These are phyloP conservation scores for Dactylellina cionopaga DNA, from an alignment of 2,329 filamentous ascomycete species.

Conservation along the genomic window DNA sequence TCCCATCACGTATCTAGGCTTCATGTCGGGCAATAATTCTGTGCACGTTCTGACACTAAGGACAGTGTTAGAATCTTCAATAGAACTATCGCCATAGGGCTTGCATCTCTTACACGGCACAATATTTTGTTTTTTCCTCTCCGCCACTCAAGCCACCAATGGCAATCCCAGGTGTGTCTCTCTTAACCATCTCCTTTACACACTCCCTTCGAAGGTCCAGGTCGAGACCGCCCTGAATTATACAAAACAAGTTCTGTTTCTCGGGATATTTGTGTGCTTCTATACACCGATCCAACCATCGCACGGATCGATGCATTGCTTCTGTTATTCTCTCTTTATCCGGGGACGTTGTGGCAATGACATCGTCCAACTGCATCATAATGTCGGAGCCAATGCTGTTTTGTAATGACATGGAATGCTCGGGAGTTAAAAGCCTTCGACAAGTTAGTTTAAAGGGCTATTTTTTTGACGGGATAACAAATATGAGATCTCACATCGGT, in stretches of 20 bases:
- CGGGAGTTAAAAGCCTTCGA: conserved; percentile 82
- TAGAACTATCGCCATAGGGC: background rate
- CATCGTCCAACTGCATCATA: conserved; percentile 99
- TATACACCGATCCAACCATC: conserved; percentile 96
- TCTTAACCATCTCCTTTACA: conserved; percentile 83
- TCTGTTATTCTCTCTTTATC: conserved; percentile 87
- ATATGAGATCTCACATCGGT: conserved; percentile 72
- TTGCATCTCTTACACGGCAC: conserved; percentile 71
- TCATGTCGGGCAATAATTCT: conserved; percentile 81
- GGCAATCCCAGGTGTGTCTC: conserved; percentile 93
- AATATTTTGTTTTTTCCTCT: conserved; percentile 93
- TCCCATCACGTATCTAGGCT: conserved; percentile 99
- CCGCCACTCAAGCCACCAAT: conserved; percentile 95
- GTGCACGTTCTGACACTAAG: conserved; percentile 72
- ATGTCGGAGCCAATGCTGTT: conserved; percentile 98
- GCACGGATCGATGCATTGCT: conserved; percentile 91
- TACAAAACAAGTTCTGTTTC: conserved; percentile 94
- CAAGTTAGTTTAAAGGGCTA: background rate
- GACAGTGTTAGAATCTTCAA: conserved; percentile 67
- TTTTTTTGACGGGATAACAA: background rate
- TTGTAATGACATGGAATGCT: conserved; percentile 94
- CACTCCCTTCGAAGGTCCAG: conserved; percentile 85
- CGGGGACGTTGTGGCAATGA: conserved; percentile 93
- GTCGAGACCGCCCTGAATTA: conserved; percentile 95
- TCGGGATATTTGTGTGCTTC: conserved; percentile 82